A percentile compares a stretch with the other conserved stretches of the same genome.
Evolutionary conservation across 257 asterid species (phyloP).

Genomic region (Nicotiana noctiflora): DNA sequence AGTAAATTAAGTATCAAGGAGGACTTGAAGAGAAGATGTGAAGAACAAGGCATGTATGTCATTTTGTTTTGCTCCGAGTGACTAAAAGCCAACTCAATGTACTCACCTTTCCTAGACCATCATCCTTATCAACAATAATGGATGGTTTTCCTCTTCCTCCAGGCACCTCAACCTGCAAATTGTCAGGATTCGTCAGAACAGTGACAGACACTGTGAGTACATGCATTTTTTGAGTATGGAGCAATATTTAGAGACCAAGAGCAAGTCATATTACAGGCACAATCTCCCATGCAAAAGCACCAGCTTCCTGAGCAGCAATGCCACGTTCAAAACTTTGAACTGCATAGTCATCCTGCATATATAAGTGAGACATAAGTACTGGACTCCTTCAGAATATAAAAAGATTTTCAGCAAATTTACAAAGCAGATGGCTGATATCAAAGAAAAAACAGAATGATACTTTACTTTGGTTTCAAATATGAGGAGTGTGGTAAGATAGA

Average conservation of each 20-base stretch:
- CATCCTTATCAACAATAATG: slow-evolving; percentile 83
- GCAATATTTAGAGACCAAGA: slow-evolving; percentile 8
- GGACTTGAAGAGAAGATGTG: background rate
- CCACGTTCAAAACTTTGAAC: slow-evolving; percentile 96
- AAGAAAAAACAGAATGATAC: background rate
- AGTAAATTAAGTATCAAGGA: background rate
- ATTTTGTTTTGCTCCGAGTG: background rate
- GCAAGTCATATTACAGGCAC: slow-evolving; percentile 50
- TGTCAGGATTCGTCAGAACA: slow-evolving; percentile 13
- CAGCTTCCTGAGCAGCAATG: slow-evolving; percentile 84
- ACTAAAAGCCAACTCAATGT: background rate
- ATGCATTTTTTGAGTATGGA: background rate
- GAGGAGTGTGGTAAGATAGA: background rate
- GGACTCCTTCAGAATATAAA: background rate
- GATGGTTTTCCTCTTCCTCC: slow-evolving; percentile 99
- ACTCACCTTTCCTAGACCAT: slow-evolving; percentile 91
- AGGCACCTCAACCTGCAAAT: slow-evolving; percentile 80
- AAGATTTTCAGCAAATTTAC: background rate
- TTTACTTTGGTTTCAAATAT: background rate
- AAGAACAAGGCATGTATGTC: background rate
- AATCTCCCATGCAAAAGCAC: slow-evolving; percentile 92
- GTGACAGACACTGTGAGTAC: background rate
- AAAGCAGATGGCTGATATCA: background rate
- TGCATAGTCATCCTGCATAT: slow-evolving; percentile 72
- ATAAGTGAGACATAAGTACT: background rate